Conservation (phyloP, 2,329 filamentous ascomycete genomes). For the Diaporthe citriasiana region DNA sequence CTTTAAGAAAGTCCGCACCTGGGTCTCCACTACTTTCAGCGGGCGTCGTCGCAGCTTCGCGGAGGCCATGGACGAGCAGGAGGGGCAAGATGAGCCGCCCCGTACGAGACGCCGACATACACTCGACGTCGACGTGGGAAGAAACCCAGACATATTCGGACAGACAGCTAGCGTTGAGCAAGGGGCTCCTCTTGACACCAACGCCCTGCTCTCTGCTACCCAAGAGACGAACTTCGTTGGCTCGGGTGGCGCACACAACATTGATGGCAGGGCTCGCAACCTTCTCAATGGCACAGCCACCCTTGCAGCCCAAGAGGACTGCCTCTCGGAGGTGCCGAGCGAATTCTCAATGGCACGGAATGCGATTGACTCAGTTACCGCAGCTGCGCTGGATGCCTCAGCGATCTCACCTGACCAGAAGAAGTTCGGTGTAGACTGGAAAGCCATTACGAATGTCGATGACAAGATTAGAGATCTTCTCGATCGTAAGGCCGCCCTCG, state of each 20-base stretch:
- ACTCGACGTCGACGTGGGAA: conserved; percentile 51
- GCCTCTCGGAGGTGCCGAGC: neutral
- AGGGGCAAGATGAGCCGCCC: conserved; percentile 3
- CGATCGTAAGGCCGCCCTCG: neutral
- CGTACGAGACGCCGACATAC: conserved; percentile 45
- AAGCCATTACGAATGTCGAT: neutral
- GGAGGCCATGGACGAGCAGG: neutral
- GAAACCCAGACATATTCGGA: conserved; percentile 54
- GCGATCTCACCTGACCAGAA: neutral
- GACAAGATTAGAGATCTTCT: conserved; percentile 24
- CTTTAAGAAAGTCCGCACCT: conserved; percentile 24
- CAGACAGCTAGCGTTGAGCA: neutral
- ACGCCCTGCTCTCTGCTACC: neutral
- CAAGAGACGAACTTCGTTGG: neutral
- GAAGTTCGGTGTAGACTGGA: neutral
- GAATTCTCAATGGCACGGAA: neutral
- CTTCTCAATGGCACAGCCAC: neutral
- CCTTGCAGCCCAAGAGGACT: neutral
- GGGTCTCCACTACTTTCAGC: conserved; percentile 36
- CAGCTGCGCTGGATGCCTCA: neutral
- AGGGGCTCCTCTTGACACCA: neutral
- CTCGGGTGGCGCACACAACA: neutral
- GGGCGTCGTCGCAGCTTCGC: conserved; percentile 50
- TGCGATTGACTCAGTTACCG: neutral
- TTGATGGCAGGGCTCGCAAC: neutral